Conservation (phyloP, 768 basidiomycete species). For the Mycena vulgaris region DNA sequence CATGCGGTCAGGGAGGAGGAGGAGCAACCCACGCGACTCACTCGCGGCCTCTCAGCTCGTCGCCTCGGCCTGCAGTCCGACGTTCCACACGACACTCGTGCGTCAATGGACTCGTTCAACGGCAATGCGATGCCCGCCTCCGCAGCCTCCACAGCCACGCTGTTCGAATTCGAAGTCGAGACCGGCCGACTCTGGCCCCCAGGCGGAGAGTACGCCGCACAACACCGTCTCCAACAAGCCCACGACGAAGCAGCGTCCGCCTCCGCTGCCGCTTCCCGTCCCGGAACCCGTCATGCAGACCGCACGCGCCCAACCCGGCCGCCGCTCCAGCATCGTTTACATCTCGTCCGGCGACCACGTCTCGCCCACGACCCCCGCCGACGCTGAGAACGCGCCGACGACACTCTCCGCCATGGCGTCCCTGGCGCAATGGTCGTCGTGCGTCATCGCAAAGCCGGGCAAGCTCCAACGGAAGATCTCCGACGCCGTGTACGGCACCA, state of each 20-base stretch:
- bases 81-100: slow-evolving; percentile 66
- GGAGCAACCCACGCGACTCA: slow-evolving; percentile 40
- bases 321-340: slow-evolving; percentile 76
- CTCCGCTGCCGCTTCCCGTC: slow-evolving; percentile 54
- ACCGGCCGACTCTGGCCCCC: slow-evolving; percentile 61
- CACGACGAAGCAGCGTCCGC: slow-evolving; percentile 45
- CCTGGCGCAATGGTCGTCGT: slow-evolving; percentile 64
- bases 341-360: slow-evolving; percentile 70
- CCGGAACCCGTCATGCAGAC: slow-evolving; percentile 41
- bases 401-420: slow-evolving; percentile 55
- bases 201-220: slow-evolving; percentile 77
- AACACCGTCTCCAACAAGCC: slow-evolving; percentile 59
- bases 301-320: slow-evolving; percentile 35
- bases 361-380: slow-evolving; percentile 42
- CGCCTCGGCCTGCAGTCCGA: slow-evolving; percentile 65
- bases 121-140: slow-evolving; percentile 57
- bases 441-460: slow-evolving; percentile 67
- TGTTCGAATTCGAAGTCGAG: slow-evolving; percentile 71
- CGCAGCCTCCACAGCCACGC: slow-evolving; percentile 72
- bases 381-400: slow-evolving; percentile 39
- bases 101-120: slow-evolving; percentile 61
- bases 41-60: slow-evolving; percentile 59
- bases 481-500: slow-evolving; percentile 44
- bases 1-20: slow-evolving; percentile 60
- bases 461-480: slow-evolving; percentile 63